Evolutionary conservation across 2,329 filamentous ascomycete genomes (phyloP).

Genomic region (Alternaria angustiovoidea): DNA sequence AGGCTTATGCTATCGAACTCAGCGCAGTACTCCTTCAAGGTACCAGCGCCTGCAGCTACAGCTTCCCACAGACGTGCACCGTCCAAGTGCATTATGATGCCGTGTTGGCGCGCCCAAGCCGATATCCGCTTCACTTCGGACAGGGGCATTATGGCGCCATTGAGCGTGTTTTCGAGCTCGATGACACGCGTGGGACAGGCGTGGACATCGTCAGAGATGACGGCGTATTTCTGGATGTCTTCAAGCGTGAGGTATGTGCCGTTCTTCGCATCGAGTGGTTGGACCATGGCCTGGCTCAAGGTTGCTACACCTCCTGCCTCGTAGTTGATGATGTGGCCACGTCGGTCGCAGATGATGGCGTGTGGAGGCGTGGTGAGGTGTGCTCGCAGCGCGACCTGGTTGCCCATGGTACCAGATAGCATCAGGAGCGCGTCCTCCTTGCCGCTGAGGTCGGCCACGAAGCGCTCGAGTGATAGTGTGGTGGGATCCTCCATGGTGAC

Average conservation of each 20-base stretch:
- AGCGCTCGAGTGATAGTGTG: constrained; percentile 77
- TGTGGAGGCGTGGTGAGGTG: constrained; percentile 83
- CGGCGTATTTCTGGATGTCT: constrained; percentile 73
- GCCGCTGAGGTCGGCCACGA: constrained; percentile 75
- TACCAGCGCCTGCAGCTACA: constrained; percentile 72
- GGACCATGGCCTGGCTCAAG: constrained; percentile 74
- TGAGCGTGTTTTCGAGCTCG: constrained; percentile 84
- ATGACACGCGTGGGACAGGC: constrained; percentile 82
- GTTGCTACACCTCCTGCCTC: constrained; percentile 74
- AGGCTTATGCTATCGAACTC: constrained; percentile 78
- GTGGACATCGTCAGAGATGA: constrained; percentile 76
- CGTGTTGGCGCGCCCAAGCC: constrained; percentile 68
- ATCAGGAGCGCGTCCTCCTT: constrained; percentile 83
- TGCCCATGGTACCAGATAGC: constrained; percentile 92
- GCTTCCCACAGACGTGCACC: constrained; percentile 86
- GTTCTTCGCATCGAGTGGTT: constrained; percentile 73
- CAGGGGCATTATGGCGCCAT: constrained; percentile 80
- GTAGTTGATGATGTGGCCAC: constrained; percentile 78
- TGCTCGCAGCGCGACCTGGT: constrained; percentile 82
- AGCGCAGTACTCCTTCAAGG: constrained; percentile 70
- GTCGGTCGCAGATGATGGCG: constrained; percentile 78
- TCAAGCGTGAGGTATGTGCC: constrained; percentile 77
- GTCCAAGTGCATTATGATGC: constrained; percentile 77
- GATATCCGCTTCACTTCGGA: constrained; percentile 74
- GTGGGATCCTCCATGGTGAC: constrained; percentile 82